phyloP scores from a whole-genome alignment of 305 asterid genomes.

The Andrographis paniculata region DNA sequence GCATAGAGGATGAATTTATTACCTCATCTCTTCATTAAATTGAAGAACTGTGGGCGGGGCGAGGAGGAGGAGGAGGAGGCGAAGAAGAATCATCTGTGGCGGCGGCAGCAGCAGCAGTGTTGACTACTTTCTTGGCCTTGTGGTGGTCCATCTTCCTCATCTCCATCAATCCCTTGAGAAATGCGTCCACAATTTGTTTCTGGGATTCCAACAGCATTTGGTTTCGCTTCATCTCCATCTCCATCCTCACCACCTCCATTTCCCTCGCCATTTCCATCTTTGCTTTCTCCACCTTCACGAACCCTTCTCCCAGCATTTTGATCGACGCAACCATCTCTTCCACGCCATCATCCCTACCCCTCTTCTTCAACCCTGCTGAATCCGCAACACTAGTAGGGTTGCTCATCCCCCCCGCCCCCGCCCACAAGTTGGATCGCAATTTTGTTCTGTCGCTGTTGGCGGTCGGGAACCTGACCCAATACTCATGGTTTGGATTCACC shows the following conservation, averaged over 20 bases:
- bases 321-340: conserved; percentile 67
- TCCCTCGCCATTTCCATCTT: conserved; percentile 90
- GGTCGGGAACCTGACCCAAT: background rate
- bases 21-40: too few relatives aligned
- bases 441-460: conserved; percentile 4
- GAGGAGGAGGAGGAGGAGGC: too few relatives aligned
- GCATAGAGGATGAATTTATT: too few relatives aligned
- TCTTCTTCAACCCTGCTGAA: too few relatives aligned
- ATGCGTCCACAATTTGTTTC: conserved; percentile 75
- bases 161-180: conserved; percentile 55
- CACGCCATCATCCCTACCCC: conserved; percentile 41
- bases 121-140: too few relatives aligned
- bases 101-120: too few relatives aligned
- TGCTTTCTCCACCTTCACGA: conserved; percentile 66
- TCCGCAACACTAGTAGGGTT: conserved; percentile 9
- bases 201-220: conserved; percentile 74
- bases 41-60: too few relatives aligned
- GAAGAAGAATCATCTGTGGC: too few relatives aligned
- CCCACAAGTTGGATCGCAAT: too few relatives aligned
- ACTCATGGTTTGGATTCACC: too few relatives aligned
- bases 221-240: conserved; percentile 80
- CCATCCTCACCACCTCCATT: conserved; percentile 75
- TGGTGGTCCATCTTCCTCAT: conserved; percentile 41
- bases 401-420: too few relatives aligned
- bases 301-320: conserved; percentile 62